These are phyloP conservation scores for Cornus suecica DNA, from an alignment of 148 eudicot genomes.

Conservation along the genomic window DNA sequence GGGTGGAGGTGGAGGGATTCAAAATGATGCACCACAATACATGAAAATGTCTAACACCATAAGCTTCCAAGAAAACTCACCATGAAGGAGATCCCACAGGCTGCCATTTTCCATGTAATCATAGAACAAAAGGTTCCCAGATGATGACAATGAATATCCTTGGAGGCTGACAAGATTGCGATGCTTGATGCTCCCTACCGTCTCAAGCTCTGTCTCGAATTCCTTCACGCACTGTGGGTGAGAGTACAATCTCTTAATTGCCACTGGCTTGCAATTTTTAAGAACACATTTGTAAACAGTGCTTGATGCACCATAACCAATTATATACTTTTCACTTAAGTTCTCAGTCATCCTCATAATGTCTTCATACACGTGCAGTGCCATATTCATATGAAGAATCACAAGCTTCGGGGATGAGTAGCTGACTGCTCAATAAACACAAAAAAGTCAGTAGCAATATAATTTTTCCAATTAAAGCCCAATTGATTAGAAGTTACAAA, in stretches of 20 bases:
- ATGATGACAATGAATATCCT: conserved; percentile 87
- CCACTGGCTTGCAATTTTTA: conserved; percentile 94
- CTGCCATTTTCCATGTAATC: conserved; percentile 99
- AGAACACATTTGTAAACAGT: conserved; percentile 97
- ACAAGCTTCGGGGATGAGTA: conserved; percentile 92
- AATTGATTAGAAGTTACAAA: neutral
- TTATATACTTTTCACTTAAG: conserved; percentile 86
- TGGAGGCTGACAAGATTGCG: conserved; percentile 90
- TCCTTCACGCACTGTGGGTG: conserved; percentile 79
- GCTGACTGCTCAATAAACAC: conserved; percentile 33
- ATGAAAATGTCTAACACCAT: neutral
- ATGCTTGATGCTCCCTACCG: conserved; percentile 96
- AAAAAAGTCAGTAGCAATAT: neutral
- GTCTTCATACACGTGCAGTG: conserved; percentile 95
- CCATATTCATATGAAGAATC: conserved; percentile 98
- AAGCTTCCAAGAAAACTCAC: conserved; percentile 30
- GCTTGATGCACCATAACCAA: conserved; percentile 96
- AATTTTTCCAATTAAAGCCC: neutral
- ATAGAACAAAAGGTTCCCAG: conserved; percentile 93
- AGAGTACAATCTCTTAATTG: conserved; percentile 80
- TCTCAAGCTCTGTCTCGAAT: conserved; percentile 95
- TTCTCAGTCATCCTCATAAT: conserved; percentile 99
- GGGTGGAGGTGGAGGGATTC: neutral
- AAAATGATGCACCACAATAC: neutral
- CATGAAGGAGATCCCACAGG: conserved; percentile 97